A percentile compares a stretch with the other conserved stretches of the same genome.
Conservation (phyloP, 345 rosid species). For the Aurinia saxatilis region DNA sequence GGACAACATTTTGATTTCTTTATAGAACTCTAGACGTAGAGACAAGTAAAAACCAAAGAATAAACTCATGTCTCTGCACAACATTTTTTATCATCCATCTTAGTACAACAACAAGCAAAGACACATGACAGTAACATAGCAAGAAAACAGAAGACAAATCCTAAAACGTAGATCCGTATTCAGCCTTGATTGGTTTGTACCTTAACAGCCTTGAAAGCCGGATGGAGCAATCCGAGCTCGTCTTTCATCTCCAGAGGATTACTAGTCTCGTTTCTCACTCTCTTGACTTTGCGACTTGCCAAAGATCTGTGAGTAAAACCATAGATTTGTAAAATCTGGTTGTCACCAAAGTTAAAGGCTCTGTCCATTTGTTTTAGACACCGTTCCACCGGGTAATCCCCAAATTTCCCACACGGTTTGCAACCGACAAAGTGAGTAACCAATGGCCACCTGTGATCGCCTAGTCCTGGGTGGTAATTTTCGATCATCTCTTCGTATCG, state of each 20-base stretch:
- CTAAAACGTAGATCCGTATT: conserved; percentile 5
- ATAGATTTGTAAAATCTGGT: conserved; percentile 64
- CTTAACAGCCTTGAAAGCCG: conserved; percentile 37
- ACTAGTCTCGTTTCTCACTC: conserved; percentile 43
- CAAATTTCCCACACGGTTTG: conserved; percentile 68
- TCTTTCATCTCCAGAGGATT: conserved; percentile 41
- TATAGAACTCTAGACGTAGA: conserved; percentile 6
- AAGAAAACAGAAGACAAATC: conserved; percentile 2
- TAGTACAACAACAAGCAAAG: conserved; percentile 30
- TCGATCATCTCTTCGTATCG: conserved; percentile 64
- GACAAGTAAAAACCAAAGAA: conserved; percentile 15
- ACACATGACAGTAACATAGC: conserved; percentile 7
- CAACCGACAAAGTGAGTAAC: conserved; percentile 88
- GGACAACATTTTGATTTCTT: conserved; percentile 7
- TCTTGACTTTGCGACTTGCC: conserved; percentile 46
- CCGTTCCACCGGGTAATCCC: conserved; percentile 58
- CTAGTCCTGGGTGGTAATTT: conserved; percentile 54
- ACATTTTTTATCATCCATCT: conserved; percentile 17
- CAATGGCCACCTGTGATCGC: conserved; percentile 76
- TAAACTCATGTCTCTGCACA: conserved; percentile 24
- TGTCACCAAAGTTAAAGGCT: conserved; percentile 72
- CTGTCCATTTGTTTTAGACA: conserved; percentile 79
- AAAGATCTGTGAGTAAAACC: conserved; percentile 52
- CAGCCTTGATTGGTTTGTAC: conserved; percentile 29
- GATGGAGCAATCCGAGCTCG: conserved; percentile 41